phyloP scores from a whole-genome alignment of 345 rosid species.

The Acer yangbiense region DNA sequence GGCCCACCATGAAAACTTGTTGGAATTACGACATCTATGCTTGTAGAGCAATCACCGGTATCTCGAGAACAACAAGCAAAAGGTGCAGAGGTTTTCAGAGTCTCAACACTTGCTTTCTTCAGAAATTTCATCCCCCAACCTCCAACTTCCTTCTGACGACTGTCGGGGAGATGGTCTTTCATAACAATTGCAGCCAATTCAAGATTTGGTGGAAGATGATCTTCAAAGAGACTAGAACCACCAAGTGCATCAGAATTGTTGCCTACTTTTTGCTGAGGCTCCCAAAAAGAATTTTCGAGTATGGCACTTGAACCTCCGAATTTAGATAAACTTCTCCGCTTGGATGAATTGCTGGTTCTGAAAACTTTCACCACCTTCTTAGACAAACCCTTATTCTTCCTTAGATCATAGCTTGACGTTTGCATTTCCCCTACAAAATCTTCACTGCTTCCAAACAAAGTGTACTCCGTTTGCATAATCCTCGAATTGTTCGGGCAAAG shows the following conservation, averaged over 20 bases:
- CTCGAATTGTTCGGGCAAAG: constrained; percentile 46
- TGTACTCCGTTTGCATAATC: constrained; percentile 73
- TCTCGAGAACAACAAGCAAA: constrained; percentile 29
- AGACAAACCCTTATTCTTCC: constrained; percentile 61
- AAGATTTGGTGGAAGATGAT: constrained; percentile 62
- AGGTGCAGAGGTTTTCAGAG: constrained; percentile 24
- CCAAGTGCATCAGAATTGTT: constrained; percentile 35
- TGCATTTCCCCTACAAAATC: constrained; percentile 32
- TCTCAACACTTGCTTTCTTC: constrained; percentile 38
- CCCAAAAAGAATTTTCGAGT: constrained; percentile 50
- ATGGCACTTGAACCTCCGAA: constrained; percentile 54
- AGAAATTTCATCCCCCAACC: constrained; percentile 99
- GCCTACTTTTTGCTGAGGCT: constrained; percentile 43
- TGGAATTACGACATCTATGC: constrained; percentile 75
- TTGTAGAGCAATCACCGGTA: constrained; percentile 44
- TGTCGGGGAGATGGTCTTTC: constrained; percentile 50
- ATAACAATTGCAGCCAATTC: constrained; percentile 79
- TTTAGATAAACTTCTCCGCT: constrained; percentile 62
- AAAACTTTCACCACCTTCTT: constrained; percentile 69
- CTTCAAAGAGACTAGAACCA: constrained; percentile 42
- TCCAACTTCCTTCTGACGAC: constrained; percentile 43
- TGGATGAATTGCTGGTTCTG: constrained; percentile 46
- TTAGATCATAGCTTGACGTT: constrained; percentile 32
- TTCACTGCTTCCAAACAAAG: constrained; percentile 60
- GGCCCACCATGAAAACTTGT: constrained; percentile 93